These are phyloP conservation scores for Arthrobotrys conoides DNA, from an alignment of 2,329 filamentous ascomycete genomes.

Conservation along the genomic window DNA sequence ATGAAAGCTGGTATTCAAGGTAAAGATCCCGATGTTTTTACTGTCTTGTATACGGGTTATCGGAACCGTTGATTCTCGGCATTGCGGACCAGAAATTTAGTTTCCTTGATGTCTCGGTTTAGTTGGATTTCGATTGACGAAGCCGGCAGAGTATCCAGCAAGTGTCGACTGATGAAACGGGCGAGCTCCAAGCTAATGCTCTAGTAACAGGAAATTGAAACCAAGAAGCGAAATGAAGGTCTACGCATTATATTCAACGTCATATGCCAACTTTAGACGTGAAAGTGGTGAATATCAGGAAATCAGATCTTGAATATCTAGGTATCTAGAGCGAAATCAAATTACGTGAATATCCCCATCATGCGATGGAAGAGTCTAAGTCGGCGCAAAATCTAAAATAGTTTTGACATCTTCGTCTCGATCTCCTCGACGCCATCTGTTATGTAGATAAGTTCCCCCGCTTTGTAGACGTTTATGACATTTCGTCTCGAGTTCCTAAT, in stretches of 20 bases:
- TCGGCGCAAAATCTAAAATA: no score
- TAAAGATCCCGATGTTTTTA: not conserved
- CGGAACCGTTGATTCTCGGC: not conserved
- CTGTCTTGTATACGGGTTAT: not conserved
- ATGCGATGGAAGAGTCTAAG: not conserved
- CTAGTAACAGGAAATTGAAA: not conserved
- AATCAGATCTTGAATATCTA: not conserved
- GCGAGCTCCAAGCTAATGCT: not conserved
- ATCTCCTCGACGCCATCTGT: not conserved
- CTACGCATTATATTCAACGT: not conserved
- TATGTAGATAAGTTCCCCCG: not conserved
- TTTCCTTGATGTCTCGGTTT: not conserved
- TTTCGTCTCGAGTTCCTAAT: slow-evolving; percentile 17
- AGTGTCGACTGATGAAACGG: not conserved
- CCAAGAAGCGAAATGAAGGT: not conserved
- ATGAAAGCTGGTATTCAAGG: not conserved
- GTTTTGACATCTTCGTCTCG: slow-evolving; percentile 13
- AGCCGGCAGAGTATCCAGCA: not conserved
- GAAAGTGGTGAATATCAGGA: not conserved
- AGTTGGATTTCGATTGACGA: not conserved
- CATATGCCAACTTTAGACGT: not conserved
- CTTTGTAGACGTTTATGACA: slow-evolving; percentile 3
- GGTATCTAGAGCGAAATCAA: not conserved
- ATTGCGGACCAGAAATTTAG: not conserved
- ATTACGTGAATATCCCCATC: not conserved